Evolutionary conservation across 768 basidiomycete genomes (phyloP).

Genomic region (Hypsizygus marmoreus): DNA sequence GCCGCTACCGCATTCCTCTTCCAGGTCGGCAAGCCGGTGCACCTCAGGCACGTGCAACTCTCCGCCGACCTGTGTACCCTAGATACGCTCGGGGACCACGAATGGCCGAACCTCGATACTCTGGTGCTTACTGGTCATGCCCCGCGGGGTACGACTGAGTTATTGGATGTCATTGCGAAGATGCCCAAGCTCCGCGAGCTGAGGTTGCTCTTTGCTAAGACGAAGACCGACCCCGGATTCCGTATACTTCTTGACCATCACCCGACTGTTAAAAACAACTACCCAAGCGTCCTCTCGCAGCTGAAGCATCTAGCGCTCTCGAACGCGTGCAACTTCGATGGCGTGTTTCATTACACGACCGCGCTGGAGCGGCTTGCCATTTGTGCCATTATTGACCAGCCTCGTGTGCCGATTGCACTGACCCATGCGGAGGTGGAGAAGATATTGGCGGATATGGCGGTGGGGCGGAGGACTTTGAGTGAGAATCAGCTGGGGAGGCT

Average conservation of each 20-base stretch:
- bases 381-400: constrained; percentile 38
- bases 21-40: constrained; percentile 30
- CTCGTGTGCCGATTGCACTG: constrained; percentile 37
- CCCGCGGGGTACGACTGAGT: constrained; percentile 28
- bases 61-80: constrained; percentile 38
- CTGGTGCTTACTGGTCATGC: constrained; percentile 41
- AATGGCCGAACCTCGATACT: constrained; percentile 39
- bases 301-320: constrained; percentile 38
- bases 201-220: constrained; percentile 34
- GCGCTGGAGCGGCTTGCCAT: constrained; percentile 34
- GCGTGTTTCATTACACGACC: constrained; percentile 31
- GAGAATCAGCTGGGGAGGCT: constrained; percentile 27
- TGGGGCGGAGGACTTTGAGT: constrained; percentile 11
- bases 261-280: constrained; percentile 20
- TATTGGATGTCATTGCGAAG: constrained; percentile 33
- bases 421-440: constrained; percentile 31
- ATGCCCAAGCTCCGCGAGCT: constrained; percentile 38
- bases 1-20: constrained; percentile 32
- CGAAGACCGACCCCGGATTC: constrained; percentile 27
- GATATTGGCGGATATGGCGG: constrained; percentile 33
- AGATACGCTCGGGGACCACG: constrained; percentile 28
- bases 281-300: constrained; percentile 27
- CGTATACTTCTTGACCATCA: constrained; percentile 23
- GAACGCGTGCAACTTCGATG: constrained; percentile 35
- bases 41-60: constrained; percentile 37